A percentile compares a stretch with the other conserved stretches of the same genome.
Conservation (phyloP, 2,329 filamentous ascomycete genomes). For the Aspergillus awamori region DNA sequence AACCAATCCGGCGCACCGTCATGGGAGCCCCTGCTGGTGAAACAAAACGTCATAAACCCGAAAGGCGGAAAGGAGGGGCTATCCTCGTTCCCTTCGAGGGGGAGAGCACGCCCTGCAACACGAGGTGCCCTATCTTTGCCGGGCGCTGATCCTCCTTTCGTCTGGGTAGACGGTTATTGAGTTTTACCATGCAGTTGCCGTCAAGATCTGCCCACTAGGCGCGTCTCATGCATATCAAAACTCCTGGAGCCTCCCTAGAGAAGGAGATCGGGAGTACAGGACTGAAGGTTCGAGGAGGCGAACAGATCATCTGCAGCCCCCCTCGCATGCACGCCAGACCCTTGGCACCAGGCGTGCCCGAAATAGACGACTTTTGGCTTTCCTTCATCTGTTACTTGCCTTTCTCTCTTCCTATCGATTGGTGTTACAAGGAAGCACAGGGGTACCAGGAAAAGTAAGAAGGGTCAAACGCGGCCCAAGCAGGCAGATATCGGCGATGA, state of each 20-base stretch:
- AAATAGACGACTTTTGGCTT: conserved; percentile 12
- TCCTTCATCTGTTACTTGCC: neutral
- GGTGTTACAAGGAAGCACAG: neutral
- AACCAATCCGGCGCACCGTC: neutral
- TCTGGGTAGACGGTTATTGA: neutral
- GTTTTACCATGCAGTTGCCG: neutral
- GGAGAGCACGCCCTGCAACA: neutral
- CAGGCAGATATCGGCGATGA: neutral
- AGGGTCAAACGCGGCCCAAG: conserved; percentile 6
- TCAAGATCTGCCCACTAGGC: conserved; percentile 1
- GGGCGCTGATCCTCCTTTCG: neutral
- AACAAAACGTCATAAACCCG: neutral
- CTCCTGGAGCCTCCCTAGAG: conserved; percentile 3
- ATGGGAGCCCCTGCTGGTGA: neutral
- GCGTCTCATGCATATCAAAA: conserved; percentile 3
- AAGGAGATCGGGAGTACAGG: neutral
- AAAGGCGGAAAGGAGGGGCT: neutral
- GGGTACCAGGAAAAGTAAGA: conserved; percentile 1
- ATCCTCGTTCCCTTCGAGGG: neutral
- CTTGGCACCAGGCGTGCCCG: conserved; percentile 7
- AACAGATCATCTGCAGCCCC: conserved; percentile 17
- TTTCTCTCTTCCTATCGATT: neutral
- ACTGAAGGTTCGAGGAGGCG: neutral
- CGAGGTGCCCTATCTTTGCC: neutral
- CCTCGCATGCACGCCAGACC: conserved; percentile 17